These are phyloP conservation scores for Cochliopodium minus DNA, from an alignment of 208 protist species.

Conservation along the genomic window DNA sequence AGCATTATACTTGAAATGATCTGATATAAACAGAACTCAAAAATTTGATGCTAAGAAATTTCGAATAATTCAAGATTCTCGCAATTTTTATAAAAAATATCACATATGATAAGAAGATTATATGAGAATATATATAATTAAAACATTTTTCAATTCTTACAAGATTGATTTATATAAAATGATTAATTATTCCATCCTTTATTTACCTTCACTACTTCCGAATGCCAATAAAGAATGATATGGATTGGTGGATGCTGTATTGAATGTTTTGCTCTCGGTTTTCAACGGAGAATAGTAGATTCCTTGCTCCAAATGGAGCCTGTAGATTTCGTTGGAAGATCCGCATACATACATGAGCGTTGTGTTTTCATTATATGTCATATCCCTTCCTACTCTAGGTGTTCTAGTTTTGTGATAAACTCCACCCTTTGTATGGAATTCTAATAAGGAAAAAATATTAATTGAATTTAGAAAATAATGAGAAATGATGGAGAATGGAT, in stretches of 20 bases:
- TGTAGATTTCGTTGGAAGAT: conserved; percentile 48
- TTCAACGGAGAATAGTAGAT: conserved; percentile 54
- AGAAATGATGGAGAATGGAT: too few relatives aligned
- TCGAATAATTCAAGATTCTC: conserved; percentile 42
- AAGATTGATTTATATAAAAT: neutral
- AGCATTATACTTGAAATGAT: neutral
- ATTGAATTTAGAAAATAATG: too few relatives aligned
- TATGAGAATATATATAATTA: neutral
- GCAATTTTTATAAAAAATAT: conserved; percentile 6
- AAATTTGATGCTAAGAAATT: conserved; percentile 36
- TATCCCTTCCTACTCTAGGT: conserved; percentile 51
- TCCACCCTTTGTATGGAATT: conserved; percentile 50
- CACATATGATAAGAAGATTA: neutral
- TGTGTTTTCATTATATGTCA: conserved; percentile 45
- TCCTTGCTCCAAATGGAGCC: conserved; percentile 54
- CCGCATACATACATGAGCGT: conserved; percentile 51
- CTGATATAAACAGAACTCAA: neutral
- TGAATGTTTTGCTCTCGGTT: conserved; percentile 25
- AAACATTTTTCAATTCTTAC: neutral
- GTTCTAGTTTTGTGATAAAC: conserved; percentile 53
- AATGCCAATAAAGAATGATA: conserved; percentile 11
- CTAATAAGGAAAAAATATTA: too few relatives aligned
- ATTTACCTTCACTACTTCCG: conserved; percentile 5
- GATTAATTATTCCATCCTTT: neutral
- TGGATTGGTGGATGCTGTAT: conserved; percentile 4